Base-by-base conservation (phyloP, 208 protist species). In the Sergeia podlipaevii region DNA sequence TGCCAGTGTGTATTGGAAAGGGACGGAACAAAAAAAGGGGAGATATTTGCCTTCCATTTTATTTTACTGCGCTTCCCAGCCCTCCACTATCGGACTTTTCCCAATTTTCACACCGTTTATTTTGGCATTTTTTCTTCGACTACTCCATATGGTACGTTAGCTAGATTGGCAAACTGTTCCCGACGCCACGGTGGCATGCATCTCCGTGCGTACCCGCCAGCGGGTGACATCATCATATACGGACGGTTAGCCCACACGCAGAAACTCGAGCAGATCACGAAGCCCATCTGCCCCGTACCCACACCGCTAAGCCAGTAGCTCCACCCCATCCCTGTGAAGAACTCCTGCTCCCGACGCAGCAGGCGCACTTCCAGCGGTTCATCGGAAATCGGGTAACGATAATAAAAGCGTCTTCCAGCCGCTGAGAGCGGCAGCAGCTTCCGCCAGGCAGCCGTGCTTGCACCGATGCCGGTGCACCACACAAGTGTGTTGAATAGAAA, bases 171-270 rank as follows among this genome's bases (percentile, higher is more conserved):
- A 30, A 91, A 47, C 48, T 82, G 70, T 42, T 84, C 73, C 36
- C 87, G 63, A 10, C 83, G 74, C 84, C 87, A 94, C 51, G 53
- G 54, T 3, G 87, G 87, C 83, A 91, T 88, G 65, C 87, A 94
- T 1, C 65, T 49, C 7, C 13, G n/a, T 21, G 78, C 60, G 53
- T 94, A 94, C 1, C 75, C 74, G 13, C 87, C 84, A 21, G 85
- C 46, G 13, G 87, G 87, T 6, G 73, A 71, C 87, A 94, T 94
- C 73, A 94, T 89, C 56, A 90, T 55, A 52, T 89, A 89, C 28
- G 80, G 77, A 0, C 83, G 67, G 34, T 91, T 66, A 45, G 68
- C 79, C 48, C 73, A 80, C 33, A 78, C 63, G 54, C 73, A 85
- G 58, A 94, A 87, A 3, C 43, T 30, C 17, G 90, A 75, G 55